A percentile compares a stretch with the other conserved stretches of the same genome.
Conservation (phyloP, 2,329 filamentous ascomycete species). For the Colletotrichum sp. region DNA sequence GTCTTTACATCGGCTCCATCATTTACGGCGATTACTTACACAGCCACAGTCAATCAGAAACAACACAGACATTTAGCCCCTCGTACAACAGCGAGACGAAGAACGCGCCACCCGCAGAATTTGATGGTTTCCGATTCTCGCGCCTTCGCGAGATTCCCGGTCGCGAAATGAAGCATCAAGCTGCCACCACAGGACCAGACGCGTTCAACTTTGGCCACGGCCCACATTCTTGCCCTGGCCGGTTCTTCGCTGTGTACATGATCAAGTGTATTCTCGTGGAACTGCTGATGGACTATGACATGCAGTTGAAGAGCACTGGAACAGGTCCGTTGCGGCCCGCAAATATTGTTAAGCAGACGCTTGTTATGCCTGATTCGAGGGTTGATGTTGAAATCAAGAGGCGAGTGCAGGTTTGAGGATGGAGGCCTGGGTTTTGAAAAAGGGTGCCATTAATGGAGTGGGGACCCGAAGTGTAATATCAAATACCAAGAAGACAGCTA, state of each 20-base stretch:
- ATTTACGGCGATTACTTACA: rapidly evolving
- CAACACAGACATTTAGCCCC: slow-evolving; percentile 20
- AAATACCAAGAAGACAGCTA: too few relatives aligned
- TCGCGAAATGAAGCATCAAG: slow-evolving; percentile 29
- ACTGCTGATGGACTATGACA: slow-evolving; percentile 18
- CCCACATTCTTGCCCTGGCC: slow-evolving; percentile 22
- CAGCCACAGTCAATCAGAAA: background rate
- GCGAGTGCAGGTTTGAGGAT: background rate
- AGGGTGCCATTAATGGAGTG: too few relatives aligned
- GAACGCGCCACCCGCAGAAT: slow-evolving; percentile 23
- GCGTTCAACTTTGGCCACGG: slow-evolving; percentile 44
- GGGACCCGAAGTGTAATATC: too few relatives aligned
- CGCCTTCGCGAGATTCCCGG: slow-evolving; percentile 23
- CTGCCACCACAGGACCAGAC: slow-evolving; percentile 36
- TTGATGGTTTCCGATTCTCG: slow-evolving; percentile 29
- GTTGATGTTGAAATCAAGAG: slow-evolving; percentile 8
- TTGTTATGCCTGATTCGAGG: background rate
- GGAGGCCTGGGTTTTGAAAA: too few relatives aligned
- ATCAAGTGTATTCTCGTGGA: slow-evolving; percentile 23
- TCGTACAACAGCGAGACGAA: slow-evolving; percentile 17
- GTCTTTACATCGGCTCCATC: background rate
- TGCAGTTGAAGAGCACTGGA: background rate
- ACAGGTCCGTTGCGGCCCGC: background rate
- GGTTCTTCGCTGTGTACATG: slow-evolving; percentile 20
- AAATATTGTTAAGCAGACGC: background rate